Conservation (phyloP, 2,329 filamentous ascomycete species). For the Colletotrichum aenigma region DNA sequence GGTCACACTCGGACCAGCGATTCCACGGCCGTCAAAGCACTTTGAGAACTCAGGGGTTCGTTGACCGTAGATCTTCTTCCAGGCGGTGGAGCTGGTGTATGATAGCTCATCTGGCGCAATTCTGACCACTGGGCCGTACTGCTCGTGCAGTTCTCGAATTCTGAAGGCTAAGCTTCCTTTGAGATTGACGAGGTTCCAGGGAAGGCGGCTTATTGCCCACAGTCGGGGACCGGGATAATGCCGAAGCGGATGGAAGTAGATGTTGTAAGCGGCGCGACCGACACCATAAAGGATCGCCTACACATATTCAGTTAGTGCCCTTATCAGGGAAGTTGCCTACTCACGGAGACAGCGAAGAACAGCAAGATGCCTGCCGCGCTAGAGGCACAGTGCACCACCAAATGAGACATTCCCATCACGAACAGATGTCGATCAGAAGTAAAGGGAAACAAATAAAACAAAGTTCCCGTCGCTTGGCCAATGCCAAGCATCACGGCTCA, state of each 20-base stretch:
- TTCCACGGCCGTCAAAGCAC: conserved; percentile 2
- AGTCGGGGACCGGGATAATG: conserved; percentile 75
- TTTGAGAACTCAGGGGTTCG: conserved; percentile 11
- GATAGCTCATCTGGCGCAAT: conserved; percentile 30
- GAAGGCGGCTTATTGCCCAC: conserved; percentile 52
- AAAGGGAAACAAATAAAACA: neutral
- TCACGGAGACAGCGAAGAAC: neutral
- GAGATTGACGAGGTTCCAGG: conserved; percentile 45
- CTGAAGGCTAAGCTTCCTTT: conserved; percentile 41
- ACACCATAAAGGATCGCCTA: neutral
- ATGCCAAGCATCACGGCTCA: neutral
- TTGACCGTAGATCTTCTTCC: conserved; percentile 19
- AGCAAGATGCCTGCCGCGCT: neutral
- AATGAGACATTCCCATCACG: neutral
- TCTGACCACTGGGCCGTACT: conserved; percentile 34
- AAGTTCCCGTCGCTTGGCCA: neutral
- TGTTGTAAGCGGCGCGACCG: conserved; percentile 28
- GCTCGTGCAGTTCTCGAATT: conserved; percentile 43
- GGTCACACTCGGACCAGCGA: neutral
- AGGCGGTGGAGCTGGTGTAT: conserved; percentile 9
- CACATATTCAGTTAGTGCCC: neutral
- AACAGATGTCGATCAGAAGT: neutral
- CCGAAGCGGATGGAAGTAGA: conserved; percentile 58
- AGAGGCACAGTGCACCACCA: neutral
- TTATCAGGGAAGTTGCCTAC: neutral